Conservation (phyloP, 768 basidiomycete genomes). For the Suillus weaverae region DNA sequence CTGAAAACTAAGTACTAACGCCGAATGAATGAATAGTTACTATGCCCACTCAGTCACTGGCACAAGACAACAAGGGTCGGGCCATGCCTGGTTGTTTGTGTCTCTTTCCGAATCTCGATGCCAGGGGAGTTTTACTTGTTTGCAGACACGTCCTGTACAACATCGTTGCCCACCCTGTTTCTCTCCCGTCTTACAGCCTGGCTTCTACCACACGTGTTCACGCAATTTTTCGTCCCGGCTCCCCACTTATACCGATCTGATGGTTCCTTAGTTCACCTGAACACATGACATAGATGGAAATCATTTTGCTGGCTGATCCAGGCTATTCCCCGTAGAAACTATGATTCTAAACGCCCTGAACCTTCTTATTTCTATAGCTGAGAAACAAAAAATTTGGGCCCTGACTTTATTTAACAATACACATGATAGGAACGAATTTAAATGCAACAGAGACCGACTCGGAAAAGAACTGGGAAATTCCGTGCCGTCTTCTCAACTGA, state of each 20-base stretch:
- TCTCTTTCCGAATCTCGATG: no score
- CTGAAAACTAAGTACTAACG: not conserved
- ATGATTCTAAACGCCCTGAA: not conserved
- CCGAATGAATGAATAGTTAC: not conserved
- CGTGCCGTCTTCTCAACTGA: no score
- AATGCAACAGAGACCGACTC: not conserved
- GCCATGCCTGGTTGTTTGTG: not conserved
- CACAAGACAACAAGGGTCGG: no score
- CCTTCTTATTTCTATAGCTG: not conserved
- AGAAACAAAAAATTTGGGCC: not conserved
- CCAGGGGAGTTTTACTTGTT: not conserved
- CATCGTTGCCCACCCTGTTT: not conserved
- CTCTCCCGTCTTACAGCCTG: not conserved
- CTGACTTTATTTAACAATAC: not conserved
- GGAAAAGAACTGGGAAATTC: not conserved
- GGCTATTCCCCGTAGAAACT: not conserved
- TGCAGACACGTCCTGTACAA: not conserved
- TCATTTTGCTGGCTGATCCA: not conserved
- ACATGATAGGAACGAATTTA: not conserved
- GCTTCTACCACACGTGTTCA: not conserved
- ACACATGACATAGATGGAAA: not conserved
- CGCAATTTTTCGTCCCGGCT: not conserved
- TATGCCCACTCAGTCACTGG: not conserved
- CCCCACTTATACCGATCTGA: not conserved
- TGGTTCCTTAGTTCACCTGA: not conserved